A percentile compares a stretch with the other conserved stretches of the same genome.
Evolutionary conservation across 768 basidiomycete species (phyloP).

Genomic region (Tricholoma matsutake): DNA sequence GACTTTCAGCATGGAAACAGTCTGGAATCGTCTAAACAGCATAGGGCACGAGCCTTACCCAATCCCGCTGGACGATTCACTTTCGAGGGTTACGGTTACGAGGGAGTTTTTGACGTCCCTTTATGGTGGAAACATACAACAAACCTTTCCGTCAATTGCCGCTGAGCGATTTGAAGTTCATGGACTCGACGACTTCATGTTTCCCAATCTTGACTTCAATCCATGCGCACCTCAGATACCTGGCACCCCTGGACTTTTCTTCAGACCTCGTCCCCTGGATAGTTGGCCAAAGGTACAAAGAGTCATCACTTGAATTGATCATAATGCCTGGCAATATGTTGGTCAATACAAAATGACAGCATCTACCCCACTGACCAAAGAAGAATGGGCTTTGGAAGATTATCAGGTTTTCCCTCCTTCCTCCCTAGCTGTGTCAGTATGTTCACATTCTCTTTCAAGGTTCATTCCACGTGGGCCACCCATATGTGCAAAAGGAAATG

Average conservation of each 20-base stretch:
- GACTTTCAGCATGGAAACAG: constrained; percentile 5
- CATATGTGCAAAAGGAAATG: constrained; percentile 24
- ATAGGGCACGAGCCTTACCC: neutral
- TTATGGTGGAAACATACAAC: constrained; percentile 9
- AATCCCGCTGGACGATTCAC: constrained; percentile 1
- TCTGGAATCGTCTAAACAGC: constrained; percentile 7
- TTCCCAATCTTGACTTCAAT: constrained; percentile 20
- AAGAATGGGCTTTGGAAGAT: constrained; percentile 19
- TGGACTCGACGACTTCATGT: constrained; percentile 29
- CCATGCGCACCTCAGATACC: constrained; percentile 26
- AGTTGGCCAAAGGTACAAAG: constrained; percentile 25
- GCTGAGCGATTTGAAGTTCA: constrained; percentile 17
- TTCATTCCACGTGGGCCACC: constrained; percentile 27
- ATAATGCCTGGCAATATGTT: constrained; percentile 30
- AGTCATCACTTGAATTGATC: constrained; percentile 29
- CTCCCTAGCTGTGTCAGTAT: neutral
- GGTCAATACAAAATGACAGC: constrained; percentile 32
- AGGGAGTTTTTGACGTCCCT: constrained; percentile 2
- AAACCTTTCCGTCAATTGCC: constrained; percentile 13
- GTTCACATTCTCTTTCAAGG: neutral
- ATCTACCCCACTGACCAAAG: constrained; percentile 35
- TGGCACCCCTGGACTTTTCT: constrained; percentile 29
- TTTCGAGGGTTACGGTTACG: constrained; percentile 2
- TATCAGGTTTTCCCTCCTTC: neutral
- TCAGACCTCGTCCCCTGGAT: constrained; percentile 1